phyloP scores from a whole-genome alignment of 2,329 filamentous ascomycete species.

The Aspergillus novoparasiticus region DNA sequence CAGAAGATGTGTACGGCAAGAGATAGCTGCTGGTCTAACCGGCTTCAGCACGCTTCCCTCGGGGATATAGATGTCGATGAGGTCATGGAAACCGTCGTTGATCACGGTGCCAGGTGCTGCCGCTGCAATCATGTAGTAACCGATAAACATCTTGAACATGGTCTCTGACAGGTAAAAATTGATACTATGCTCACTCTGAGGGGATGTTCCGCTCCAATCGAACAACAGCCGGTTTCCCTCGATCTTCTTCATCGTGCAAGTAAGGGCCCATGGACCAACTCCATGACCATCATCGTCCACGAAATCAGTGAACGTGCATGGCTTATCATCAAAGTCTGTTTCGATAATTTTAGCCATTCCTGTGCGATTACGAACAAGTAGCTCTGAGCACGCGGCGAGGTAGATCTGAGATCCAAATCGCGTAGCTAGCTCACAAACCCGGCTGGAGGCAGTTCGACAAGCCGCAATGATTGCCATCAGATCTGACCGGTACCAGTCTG shows the following conservation, averaged over 20 bases:
- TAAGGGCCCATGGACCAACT: constrained; percentile 50
- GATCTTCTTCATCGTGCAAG: constrained; percentile 50
- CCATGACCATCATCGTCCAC: constrained; percentile 53
- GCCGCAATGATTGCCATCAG: constrained; percentile 51
- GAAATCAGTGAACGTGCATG: constrained; percentile 52
- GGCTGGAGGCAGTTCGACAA: constrained; percentile 48
- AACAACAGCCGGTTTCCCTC: constrained; percentile 47
- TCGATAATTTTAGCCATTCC: constrained; percentile 52
- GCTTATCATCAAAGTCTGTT: constrained; percentile 46
- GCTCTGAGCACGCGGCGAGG: constrained; percentile 48
- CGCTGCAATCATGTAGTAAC: constrained; percentile 51
- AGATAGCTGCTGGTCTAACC: constrained; percentile 50
- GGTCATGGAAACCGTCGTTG: constrained; percentile 56
- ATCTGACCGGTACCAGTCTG: constrained; percentile 54
- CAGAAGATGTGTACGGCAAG: constrained; percentile 52
- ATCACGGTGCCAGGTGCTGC: constrained; percentile 53
- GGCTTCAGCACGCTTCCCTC: constrained; percentile 50
- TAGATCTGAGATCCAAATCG: constrained; percentile 51
- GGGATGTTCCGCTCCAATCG: constrained; percentile 53
- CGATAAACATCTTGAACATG: constrained; percentile 57
- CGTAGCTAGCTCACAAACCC: constrained; percentile 49
- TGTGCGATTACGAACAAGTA: constrained; percentile 48
- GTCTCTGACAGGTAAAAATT: constrained; percentile 54
- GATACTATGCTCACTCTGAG: constrained; percentile 50
- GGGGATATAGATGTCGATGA: constrained; percentile 52